Evolutionary conservation across 805 yeast species (phyloP).

Genomic region (Tetrapisispora nanseiensis): DNA sequence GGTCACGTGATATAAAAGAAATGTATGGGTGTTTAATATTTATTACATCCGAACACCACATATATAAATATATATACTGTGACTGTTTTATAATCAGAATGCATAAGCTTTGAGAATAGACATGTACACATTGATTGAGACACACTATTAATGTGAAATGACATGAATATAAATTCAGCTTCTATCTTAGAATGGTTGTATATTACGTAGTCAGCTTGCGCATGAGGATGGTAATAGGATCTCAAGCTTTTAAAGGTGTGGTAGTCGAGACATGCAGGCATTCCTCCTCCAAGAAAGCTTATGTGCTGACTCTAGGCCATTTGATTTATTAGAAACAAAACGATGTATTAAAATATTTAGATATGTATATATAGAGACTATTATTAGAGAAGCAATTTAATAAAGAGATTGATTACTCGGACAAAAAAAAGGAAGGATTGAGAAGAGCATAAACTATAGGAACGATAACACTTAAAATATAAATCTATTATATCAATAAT

Average conservation of each 20-base stretch:
- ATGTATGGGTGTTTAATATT: slow-evolving; percentile 1
- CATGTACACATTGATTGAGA: too few species aligned
- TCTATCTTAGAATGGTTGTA: too few species aligned
- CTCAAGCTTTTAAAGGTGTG: too few species aligned
- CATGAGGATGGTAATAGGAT: too few species aligned
- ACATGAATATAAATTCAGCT: too few species aligned
- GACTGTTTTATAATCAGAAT: slow-evolving; percentile 1
- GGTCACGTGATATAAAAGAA: not conserved
- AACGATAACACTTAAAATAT: too few species aligned
- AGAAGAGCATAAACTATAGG: not conserved
- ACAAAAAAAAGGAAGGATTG: not conserved
- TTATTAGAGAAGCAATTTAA: not conserved
- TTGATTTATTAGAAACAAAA: slow-evolving; percentile 1
- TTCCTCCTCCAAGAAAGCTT: too few species aligned
- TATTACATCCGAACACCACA: not conserved
- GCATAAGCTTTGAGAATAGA: too few species aligned
- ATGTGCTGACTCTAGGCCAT: too few species aligned
- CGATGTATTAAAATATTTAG: slow-evolving; percentile 1
- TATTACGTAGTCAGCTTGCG: too few species aligned
- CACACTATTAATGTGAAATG: too few species aligned
- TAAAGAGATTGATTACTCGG: not conserved
- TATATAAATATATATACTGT: not conserved
- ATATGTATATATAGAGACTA: not conserved
- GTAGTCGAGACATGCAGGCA: too few species aligned
- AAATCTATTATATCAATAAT: not conserved